Conservation (phyloP, 805 yeast species). For the Blastobotrys attinorum region DNA sequence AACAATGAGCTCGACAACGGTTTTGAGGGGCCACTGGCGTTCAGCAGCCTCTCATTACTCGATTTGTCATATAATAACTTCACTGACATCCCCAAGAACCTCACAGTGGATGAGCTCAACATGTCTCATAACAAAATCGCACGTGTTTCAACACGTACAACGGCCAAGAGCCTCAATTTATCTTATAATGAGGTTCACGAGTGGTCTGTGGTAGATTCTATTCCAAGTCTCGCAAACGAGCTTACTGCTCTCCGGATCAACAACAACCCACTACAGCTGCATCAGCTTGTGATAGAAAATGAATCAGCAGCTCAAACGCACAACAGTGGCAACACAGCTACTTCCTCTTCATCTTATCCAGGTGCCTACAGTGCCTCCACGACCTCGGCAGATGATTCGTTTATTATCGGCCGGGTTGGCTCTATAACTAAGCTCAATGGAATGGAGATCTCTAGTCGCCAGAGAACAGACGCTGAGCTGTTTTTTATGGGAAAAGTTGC, state of each 20-base stretch:
- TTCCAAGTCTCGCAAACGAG: constrained; percentile 34
- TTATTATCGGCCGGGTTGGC: constrained; percentile 39
- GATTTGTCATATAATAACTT: constrained; percentile 40
- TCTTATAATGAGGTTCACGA: constrained; percentile 39
- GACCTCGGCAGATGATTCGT: constrained; percentile 11
- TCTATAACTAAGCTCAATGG: constrained; percentile 49
- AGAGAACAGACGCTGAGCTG: constrained; percentile 58
- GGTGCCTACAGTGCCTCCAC: too few species aligned
- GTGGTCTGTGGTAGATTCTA: constrained; percentile 44
- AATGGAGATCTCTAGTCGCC: constrained; percentile 36
- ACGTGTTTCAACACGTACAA: not conserved
- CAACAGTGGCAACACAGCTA: too few species aligned
- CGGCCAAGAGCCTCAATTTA: constrained; percentile 38
- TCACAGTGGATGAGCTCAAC: constrained; percentile 24
- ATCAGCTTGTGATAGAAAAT: too few species aligned
- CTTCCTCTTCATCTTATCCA: too few species aligned
- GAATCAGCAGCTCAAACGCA: too few species aligned
- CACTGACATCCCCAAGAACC: not conserved
- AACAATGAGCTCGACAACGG: constrained; percentile 13
- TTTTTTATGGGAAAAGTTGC: constrained; percentile 50
- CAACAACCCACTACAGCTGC: constrained; percentile 46
- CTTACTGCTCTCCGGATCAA: constrained; percentile 42
- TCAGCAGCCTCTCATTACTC: constrained; percentile 22
- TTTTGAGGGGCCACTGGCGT: constrained; percentile 2
- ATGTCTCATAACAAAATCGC: constrained; percentile 33